Base-by-base conservation (phyloP, 1,284 basidiomycete genomes). In the Ceratorhiza oryzae-sativae region DNA sequence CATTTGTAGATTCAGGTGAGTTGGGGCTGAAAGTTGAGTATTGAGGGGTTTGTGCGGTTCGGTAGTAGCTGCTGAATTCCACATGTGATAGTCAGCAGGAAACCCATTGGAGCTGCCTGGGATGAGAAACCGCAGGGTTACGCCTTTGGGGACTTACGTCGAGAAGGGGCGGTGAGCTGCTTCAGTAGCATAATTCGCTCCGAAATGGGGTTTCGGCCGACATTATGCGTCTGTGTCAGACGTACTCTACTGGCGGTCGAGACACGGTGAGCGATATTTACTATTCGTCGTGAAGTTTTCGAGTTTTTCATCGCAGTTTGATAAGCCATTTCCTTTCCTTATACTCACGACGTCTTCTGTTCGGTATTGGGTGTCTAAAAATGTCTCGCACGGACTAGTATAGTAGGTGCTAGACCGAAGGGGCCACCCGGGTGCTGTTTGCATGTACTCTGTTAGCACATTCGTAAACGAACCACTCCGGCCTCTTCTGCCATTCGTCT, bases 231-330 rank as follows among this genome's bases (percentile, higher is more conserved):
- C n/a, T n/a, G n/a, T n/a, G n/a, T n/a, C n/a, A n/a, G n/a, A n/a
- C n/a, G n/a, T n/a, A n/a, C n/a, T n/a, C 74, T 81, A 0, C 71
- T 80, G 4, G 79, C 80, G 76, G 79, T 12, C 72, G 79, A 32
- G 80, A 81, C 67, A 80, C 80, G 4, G 80, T 79, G 55, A 71
- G 79, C 73, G 9, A 18, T 6, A 25, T 42, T 25, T 18, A 20
- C 41, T 27, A 41, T 15, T 48, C n/a, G n/a, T 25, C n/a, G n/a
- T n/a, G n/a, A n/a, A n/a, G n/a, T 15, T 12, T 13, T n/a, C 41
- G 51, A 36, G 18, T 18, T 67, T 18, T n/a, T 36, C n/a, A 58
- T 27, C 41, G 9, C 15, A 1, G n/a, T 18, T 56, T 8, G 15
- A 34, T 42, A 18, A 71, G 65, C 70, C 67, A 23, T 48, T 60